These are phyloP conservation scores for Picea abies DNA, from an alignment of 83 land plant species.

Conservation along the genomic window DNA sequence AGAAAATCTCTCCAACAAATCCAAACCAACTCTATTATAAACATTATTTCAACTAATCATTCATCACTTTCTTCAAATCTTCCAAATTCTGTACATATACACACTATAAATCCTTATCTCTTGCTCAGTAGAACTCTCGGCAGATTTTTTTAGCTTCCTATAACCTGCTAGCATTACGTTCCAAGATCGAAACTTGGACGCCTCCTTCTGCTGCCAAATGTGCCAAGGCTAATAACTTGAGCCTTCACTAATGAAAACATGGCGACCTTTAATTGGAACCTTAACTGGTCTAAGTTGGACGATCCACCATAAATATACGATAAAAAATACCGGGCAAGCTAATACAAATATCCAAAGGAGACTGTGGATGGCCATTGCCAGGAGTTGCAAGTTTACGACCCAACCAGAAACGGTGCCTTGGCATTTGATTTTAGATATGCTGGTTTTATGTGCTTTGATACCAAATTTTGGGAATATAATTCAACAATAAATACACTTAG, in stretches of 20 bases:
- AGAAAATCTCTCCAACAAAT: no score
- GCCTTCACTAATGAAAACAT: conserved; percentile 75
- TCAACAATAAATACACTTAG: no score
- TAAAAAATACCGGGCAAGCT: no score
- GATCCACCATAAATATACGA: conserved; percentile 33
- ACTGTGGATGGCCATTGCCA: no score
- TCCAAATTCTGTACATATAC: conserved; percentile 77
- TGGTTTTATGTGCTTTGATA: no score
- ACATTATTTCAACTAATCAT: not conserved
- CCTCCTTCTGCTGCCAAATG: conserved; percentile 73
- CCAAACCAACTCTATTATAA: no score
- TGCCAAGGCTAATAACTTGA: conserved; percentile 89
- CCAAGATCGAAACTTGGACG: conserved; percentile 84
- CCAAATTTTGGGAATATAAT: no score
- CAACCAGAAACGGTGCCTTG: no score
- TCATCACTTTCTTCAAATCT: conserved; percentile 41
- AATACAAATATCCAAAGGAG: no score
- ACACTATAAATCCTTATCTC: conserved; percentile 46
- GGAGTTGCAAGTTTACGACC: no score
- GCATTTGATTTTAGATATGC: no score
- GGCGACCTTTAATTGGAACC: conserved; percentile 35
- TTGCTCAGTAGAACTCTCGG: conserved; percentile 33
- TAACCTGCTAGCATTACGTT: conserved; percentile 54
- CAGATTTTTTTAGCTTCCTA: conserved; percentile 39
- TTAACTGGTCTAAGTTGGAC: conserved; percentile 42